A percentile compares a stretch with the other conserved stretches of the same genome.
These are phyloP conservation scores for Pachysandra terminalis DNA, from an alignment of 164 flowering plant genomes.

Conservation along the genomic window DNA sequence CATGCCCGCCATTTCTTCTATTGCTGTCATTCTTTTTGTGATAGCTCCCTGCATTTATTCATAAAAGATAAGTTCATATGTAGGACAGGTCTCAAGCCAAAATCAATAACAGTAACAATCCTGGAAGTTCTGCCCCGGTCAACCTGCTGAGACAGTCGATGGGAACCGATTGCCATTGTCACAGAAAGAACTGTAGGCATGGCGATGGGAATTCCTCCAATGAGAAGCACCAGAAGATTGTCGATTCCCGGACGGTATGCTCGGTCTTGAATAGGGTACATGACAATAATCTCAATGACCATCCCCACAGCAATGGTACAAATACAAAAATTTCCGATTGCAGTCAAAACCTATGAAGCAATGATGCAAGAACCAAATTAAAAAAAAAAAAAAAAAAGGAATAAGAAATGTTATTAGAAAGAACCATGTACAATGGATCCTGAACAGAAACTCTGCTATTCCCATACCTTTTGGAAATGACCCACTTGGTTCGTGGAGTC, in stretches of 20 bases:
- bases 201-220: conserved; percentile 79
- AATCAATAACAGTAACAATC: background rate
- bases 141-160: conserved; percentile 69
- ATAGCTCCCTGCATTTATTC: conserved; percentile 72
- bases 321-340: conserved; percentile 78
- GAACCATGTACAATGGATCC: background rate
- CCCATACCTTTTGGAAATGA: conserved; percentile 35
- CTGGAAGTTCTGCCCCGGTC: background rate
- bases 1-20: conserved; percentile 98
- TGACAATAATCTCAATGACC: conserved; percentile 65
- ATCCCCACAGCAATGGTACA: conserved; percentile 77
- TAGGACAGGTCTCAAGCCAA: conserved; percentile 1
- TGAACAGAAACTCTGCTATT: background rate
- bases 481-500: conserved; percentile 41
- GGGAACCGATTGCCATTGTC: conserved; percentile 81
- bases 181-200: conserved; percentile 78
- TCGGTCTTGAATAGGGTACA: conserved; percentile 69
- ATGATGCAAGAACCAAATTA: background rate
- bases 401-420: background rate
- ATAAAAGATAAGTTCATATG: background rate
- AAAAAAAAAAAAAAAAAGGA: background rate
- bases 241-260: conserved; percentile 62
- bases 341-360: conserved; percentile 58
- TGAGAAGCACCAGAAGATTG: conserved; percentile 62
- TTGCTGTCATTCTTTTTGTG: conserved; percentile 95